Evolutionary conservation across 805 yeast genomes (phyloP), one percentile per base, ranked within the genome.

Genomic region (Zygoascus tannicola): DNA sequence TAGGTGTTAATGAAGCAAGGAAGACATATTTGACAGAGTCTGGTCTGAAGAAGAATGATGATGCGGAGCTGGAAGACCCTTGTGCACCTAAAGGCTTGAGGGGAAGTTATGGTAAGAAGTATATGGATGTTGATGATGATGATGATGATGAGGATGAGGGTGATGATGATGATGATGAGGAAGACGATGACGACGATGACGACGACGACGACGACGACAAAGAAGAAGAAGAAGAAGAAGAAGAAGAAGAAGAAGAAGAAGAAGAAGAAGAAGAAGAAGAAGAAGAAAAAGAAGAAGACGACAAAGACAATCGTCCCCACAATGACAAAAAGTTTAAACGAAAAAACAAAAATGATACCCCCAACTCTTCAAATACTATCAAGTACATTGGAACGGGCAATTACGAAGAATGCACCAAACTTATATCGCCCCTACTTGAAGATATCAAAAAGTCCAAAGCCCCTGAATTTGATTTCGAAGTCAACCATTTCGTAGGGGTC

Each of bases 1-100:
- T 85, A 63, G 99, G 99, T 10, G 97, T 97, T 1, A 88, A 92
- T 55, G 87, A 90, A 58, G 97, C 97, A 3, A 69, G 95, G 35
- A 70, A 67, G 45, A 68, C 96, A 49, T 85, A 82, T 59, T 64
- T 85, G 19, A 37, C 5, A 19, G 5, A 10, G 15, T 32, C 42
- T 5, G 35, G 37, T 10, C 26, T 50, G 40, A 39, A 40, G 12
- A 36, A 37, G 22, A 50, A 42, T 23, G 41, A 44, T 12, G 51
- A 54, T 15, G 51, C 58, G 1, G 45, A 49, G 12, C 44, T 82
- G 23, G 63, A 68, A 28, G 96, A 87, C 56, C 95, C 95, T 1
- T 88, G 97, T 60, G 66, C 85, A 51, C 95, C 94, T 0, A 66
- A 66, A 40, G 85, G 82, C 12, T 76, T 80, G 41, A 54, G 58